Evolutionary conservation across 2,329 filamentous ascomycete genomes (phyloP), one percentile per base, ranked within the genome.

Genomic region (Aureobasidium sp.): DNA sequence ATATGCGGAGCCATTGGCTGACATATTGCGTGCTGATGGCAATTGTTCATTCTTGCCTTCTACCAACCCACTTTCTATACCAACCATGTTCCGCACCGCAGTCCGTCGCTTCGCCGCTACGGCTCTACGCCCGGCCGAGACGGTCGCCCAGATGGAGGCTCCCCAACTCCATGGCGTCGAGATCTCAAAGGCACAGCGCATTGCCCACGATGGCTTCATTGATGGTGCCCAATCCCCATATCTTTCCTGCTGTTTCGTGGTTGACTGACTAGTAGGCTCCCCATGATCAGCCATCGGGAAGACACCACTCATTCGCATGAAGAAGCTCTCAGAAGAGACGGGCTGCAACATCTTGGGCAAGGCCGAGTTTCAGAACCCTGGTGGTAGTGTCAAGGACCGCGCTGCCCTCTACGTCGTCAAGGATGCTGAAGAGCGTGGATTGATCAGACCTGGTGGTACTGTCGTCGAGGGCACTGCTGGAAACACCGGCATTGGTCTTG

Each of bases 321-420:
- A 96, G 76, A 85, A 81, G 64, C 86, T 97, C 67, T 97, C 93
- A 44, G 86, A 90, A 63, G 83, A 95, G 72, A 97, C 94, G 0
- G 91, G 92, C 66, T 97, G 94, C 82, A 89, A 96, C 69, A 81
- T 99, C 63, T 86, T 97, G 44, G 94, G 93, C 71, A 99, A 99
- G 76, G 92, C 94, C 69, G 94, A 99, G 75, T 99, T 99, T 79
- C 94, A 96, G 81, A 99, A 99, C 80, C 94, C 94, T 1, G 94
- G 94, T 67, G 94, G 94, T 63, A 92, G 88, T 60, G 88, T 99
- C 74, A 99, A 99, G 79, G 94, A 99, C 78, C 89, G 94, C 65
- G 94, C 94, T 2, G 94, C 94, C 4, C 84, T 97, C 53, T 99
- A 90, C 78, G 90, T 97, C 5, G 90, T 99, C 68, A 87, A 90